Conservation (phyloP, 495 filamentous ascomycete species). For the Penicillium herquei region DNA sequence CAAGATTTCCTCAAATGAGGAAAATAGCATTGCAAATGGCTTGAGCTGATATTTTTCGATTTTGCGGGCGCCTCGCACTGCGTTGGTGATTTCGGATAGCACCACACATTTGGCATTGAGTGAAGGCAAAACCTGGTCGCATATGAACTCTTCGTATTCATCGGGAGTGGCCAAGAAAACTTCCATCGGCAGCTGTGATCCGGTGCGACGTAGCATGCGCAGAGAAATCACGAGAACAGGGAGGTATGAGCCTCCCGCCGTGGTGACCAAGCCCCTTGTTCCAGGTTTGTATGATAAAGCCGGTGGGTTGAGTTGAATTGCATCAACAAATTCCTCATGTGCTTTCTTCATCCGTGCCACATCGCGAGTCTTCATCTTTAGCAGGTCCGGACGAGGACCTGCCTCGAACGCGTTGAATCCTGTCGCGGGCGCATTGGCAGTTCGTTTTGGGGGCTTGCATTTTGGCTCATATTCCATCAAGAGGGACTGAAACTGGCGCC, state of each 20-base stretch:
- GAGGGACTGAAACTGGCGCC: conserved; percentile 11
- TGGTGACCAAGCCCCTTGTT: conserved; percentile 46
- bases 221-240: conserved; percentile 47
- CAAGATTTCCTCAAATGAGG: conserved; percentile 53
- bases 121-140: conserved; percentile 44
- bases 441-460: conserved; percentile 10
- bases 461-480: conserved; percentile 7
- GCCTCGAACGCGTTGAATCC: conserved; percentile 9
- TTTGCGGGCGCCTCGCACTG: conserved; percentile 20
- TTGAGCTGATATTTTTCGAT: conserved; percentile 53
- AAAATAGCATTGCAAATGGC: conserved; percentile 52
- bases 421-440: conserved; percentile 3
- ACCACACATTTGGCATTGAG: conserved; percentile 50
- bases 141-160: conserved; percentile 49
- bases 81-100: conserved; percentile 28
- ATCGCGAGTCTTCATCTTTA: conserved; percentile 32
- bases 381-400: conserved; percentile 25
- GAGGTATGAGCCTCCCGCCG: conserved; percentile 37
- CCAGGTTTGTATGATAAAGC: conserved; percentile 33
- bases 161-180: conserved; percentile 47
- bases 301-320: conserved; percentile 30
- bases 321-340: conserved; percentile 37
- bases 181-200: conserved; percentile 53
- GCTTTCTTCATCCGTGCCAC: conserved; percentile 28
- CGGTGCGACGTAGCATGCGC: conserved; percentile 51